These are phyloP conservation scores for Saccharomycopsis hybrid DNA, from an alignment of 1,139 yeast genomes.

Conservation along the genomic window DNA sequence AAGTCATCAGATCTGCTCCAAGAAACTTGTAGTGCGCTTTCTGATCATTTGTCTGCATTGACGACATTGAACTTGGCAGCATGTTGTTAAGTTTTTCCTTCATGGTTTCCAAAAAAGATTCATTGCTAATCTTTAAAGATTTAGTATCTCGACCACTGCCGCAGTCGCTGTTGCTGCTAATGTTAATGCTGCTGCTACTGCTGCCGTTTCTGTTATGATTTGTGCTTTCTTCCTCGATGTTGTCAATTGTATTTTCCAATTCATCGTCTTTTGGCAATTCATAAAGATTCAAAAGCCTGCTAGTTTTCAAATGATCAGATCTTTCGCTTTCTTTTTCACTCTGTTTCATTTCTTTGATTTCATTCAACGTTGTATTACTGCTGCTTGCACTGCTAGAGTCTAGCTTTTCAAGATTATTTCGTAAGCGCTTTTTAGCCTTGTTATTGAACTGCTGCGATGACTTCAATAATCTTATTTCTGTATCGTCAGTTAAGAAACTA, in stretches of 20 bases:
- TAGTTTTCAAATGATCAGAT: slow-evolving; percentile 7
- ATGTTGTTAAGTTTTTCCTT: too few relatives aligned
- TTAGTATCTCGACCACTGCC: too few relatives aligned
- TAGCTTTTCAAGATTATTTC: neutral
- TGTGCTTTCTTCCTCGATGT: too few relatives aligned
- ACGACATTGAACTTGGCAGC: too few relatives aligned
- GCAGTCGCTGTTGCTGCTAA: too few relatives aligned
- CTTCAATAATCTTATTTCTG: slow-evolving; percentile 15
- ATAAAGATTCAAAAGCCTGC: slow-evolving; percentile 4
- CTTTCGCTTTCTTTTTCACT: neutral
- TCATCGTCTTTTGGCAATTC: neutral
- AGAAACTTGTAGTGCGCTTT: too few relatives aligned
- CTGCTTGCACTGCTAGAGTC: neutral
- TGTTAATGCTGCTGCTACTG: too few relatives aligned
- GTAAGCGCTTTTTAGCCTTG: neutral
- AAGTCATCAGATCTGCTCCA: too few relatives aligned
- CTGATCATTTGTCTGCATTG: too few relatives aligned
- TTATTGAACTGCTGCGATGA: neutral
- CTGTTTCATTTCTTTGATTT: slow-evolving; percentile 8
- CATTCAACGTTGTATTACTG: slow-evolving; percentile 8
- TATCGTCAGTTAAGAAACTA: slow-evolving; percentile 15
- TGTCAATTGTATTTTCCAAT: too few relatives aligned
- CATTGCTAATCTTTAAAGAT: neutral
- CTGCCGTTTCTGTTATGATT: too few relatives aligned
- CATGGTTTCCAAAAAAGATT: neutral